Conservation (phyloP, 495 filamentous ascomycete genomes). For the Trichocladium antarcticum region DNA sequence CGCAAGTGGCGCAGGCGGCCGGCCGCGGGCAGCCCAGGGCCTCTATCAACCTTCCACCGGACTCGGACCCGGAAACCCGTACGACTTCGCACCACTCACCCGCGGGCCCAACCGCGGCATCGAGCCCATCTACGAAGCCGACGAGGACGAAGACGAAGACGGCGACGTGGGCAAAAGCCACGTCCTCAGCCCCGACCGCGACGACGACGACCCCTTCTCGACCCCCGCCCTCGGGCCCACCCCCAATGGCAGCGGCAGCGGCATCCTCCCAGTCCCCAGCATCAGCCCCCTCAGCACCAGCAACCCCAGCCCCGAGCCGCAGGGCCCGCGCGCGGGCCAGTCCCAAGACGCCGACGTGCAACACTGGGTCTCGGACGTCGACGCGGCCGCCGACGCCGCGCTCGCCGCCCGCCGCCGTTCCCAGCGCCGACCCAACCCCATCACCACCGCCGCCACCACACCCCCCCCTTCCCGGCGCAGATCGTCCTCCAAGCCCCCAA, state of each 20-base stretch:
- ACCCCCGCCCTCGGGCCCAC: constrained; percentile 21
- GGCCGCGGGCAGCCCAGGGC: constrained; percentile 16
- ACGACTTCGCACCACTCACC: constrained; percentile 17
- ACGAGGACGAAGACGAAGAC: constrained; percentile 59
- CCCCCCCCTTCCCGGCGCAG: background rate
- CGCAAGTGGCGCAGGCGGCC: constrained; percentile 3
- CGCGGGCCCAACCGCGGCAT: constrained; percentile 27
- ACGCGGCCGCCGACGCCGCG: constrained; percentile 39
- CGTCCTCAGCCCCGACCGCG: constrained; percentile 9
- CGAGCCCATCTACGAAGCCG: constrained; percentile 49
- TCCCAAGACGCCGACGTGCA: constrained; percentile 43
- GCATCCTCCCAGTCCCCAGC: constrained; percentile 2
- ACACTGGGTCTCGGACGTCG: constrained; percentile 51
- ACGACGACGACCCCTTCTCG: constrained; percentile 33
- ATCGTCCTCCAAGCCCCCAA: background rate
- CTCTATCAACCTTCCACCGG: constrained; percentile 24
- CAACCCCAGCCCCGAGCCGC: background rate
- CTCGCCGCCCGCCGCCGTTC: constrained; percentile 23
- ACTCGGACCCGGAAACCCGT: background rate
- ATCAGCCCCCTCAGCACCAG: background rate
- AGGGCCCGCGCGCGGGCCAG: constrained; percentile 1
- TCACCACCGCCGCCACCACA: background rate
- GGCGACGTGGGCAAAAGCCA: constrained; percentile 5
- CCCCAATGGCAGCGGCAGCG: background rate
- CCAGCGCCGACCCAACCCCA: constrained; percentile 10